phyloP scores from a whole-genome alignment of 371 early-diverging fungal genomes.

The Basidiobolus heterosporus region DNA sequence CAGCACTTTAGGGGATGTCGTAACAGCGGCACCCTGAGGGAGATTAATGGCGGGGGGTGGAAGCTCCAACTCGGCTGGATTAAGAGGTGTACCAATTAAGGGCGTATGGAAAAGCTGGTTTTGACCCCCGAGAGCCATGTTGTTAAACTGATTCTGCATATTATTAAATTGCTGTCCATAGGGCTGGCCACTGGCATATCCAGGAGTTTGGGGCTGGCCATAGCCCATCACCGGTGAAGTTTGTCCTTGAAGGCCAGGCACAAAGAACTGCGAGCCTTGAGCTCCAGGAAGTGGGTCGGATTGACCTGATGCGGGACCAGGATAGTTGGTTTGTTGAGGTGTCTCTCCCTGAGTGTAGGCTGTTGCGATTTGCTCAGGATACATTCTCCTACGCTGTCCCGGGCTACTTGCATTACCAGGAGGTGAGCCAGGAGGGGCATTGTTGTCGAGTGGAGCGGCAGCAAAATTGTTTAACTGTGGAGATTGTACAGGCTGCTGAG shows the following conservation, averaged over 20 bases:
- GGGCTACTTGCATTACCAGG: constrained; percentile 10
- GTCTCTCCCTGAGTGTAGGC: constrained; percentile 20
- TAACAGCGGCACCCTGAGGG: constrained; percentile 46
- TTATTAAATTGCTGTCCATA: constrained; percentile 7
- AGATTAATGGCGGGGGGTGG: constrained; percentile 34
- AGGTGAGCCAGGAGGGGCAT: constrained; percentile 6
- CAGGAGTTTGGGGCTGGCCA: constrained; percentile 9
- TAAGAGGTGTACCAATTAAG: constrained; percentile 32
- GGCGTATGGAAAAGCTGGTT: constrained; percentile 18
- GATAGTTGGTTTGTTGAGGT: constrained; percentile 1
- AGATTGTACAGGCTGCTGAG: constrained; percentile 1
- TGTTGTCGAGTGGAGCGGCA: background rate
- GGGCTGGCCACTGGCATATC: constrained; percentile 3
- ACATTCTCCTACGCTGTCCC: constrained; percentile 25
- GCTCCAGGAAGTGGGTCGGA: constrained; percentile 3
- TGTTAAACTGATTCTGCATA: constrained; percentile 22
- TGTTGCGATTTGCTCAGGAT: constrained; percentile 33
- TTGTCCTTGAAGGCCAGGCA: constrained; percentile 9
- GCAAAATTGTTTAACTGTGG: constrained; percentile 2
- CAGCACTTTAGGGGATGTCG: constrained; percentile 44
- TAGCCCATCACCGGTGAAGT: constrained; percentile 8
- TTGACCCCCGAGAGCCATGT: constrained; percentile 15
- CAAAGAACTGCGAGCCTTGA: constrained; percentile 15
- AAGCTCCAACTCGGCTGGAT: constrained; percentile 29
- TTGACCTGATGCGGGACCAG: constrained; percentile 10